Evolutionary conservation across 306 rosid genomes (phyloP).

Genomic region (Heteromeles arbutifolia): DNA sequence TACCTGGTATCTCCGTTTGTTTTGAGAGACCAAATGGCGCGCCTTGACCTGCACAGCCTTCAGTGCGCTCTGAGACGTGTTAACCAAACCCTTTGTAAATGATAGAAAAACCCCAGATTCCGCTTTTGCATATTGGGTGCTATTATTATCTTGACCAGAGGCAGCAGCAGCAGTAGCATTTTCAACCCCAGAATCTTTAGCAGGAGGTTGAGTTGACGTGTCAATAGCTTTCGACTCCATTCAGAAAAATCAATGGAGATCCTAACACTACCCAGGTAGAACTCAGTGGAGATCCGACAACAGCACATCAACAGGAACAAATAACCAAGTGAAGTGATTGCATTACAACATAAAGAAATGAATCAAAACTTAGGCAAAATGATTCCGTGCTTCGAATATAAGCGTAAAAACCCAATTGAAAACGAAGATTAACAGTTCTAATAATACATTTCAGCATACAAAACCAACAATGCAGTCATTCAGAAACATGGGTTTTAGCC

Average conservation of each 20-base stretch:
- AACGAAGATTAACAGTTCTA: neutral
- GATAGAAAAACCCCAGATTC: conserved; percentile 53
- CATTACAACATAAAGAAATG: neutral
- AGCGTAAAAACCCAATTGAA: neutral
- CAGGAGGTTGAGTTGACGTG: conserved; percentile 24
- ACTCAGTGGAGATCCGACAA: neutral
- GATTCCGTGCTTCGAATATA: neutral
- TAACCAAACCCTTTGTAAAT: conserved; percentile 64
- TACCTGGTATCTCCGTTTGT: conserved; percentile 91
- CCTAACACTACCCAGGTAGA: neutral
- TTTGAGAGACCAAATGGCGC: conserved; percentile 86
- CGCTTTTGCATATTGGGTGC: conserved; percentile 9
- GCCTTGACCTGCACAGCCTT: conserved; percentile 95
- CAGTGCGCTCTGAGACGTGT: conserved; percentile 65
- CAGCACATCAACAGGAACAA: neutral
- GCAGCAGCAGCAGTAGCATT: conserved; percentile 22
- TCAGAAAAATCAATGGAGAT: conserved; percentile 2
- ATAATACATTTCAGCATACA: neutral
- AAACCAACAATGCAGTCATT: neutral
- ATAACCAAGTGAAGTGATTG: neutral
- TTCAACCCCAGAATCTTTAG: conserved; percentile 16
- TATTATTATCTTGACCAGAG: conserved; percentile 27
- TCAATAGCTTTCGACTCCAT: conserved; percentile 35
- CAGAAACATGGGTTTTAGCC: neutral
- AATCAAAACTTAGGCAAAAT: neutral